Percentiles rank a stretch among this genome's conserved stretches.
phyloP scores from a whole-genome alignment of 768 basidiomycete species.

The Cystofilobasidium capitatum region DNA sequence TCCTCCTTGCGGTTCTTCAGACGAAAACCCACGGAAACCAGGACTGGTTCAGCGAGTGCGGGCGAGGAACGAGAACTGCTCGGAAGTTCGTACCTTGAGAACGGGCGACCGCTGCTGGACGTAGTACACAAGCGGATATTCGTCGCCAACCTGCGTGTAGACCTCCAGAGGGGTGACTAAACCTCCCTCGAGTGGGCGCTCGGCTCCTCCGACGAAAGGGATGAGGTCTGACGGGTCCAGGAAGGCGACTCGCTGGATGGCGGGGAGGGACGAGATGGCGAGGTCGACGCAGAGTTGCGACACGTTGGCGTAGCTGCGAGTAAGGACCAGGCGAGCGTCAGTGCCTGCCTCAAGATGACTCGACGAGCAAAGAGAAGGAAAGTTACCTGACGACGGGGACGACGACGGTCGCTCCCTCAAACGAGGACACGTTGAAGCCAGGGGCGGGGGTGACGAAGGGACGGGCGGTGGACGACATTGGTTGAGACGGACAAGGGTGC shows the following conservation, averaged over 20 bases:
- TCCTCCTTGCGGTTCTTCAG: slow-evolving; percentile 23
- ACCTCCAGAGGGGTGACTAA: slow-evolving; percentile 27
- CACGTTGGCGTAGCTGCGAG: slow-evolving; percentile 23
- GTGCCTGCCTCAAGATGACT: not conserved
- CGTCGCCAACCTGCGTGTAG: slow-evolving; percentile 13
- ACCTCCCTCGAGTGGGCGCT: slow-evolving; percentile 9
- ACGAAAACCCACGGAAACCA: not conserved
- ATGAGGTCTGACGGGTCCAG: slow-evolving; percentile 18
- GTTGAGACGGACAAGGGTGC: not conserved
- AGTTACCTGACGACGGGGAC: slow-evolving; percentile 24
- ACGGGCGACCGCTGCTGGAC: slow-evolving; percentile 25
- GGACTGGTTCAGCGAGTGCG: not conserved
- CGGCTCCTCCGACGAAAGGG: slow-evolving; percentile 24
- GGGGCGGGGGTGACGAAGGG: slow-evolving; percentile 20
- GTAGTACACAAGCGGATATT: slow-evolving; percentile 11
- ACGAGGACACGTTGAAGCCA: slow-evolving; percentile 8
- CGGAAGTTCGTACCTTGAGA: slow-evolving; percentile 18
- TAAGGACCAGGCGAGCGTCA: not conserved
- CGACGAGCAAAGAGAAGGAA: not conserved
- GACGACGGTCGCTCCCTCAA: slow-evolving; percentile 17
- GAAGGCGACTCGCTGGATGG: slow-evolving; percentile 15
- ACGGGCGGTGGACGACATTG: slow-evolving; percentile 1
- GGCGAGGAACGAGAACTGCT: not conserved
- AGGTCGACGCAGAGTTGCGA: slow-evolving; percentile 25
- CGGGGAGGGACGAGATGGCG: slow-evolving; percentile 16